A percentile compares a stretch with the other conserved stretches of the same genome.
Conservation (phyloP, 225 moss, liverwort and hornwort species). For the Straminergon stramineum region DNA sequence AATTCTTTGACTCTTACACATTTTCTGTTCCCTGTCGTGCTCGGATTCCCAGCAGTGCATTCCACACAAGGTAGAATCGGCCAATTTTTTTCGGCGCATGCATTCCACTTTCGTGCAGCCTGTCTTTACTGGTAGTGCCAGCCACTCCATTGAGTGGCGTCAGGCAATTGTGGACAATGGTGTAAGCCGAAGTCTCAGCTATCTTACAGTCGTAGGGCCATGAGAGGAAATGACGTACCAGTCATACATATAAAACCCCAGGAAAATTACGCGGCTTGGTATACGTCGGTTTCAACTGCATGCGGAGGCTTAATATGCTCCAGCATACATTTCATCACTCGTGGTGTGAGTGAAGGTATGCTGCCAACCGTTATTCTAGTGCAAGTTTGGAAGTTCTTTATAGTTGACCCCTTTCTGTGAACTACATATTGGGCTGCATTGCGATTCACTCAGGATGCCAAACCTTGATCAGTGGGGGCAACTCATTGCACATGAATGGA, state of each 20-base stretch:
- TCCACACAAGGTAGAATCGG: background rate
- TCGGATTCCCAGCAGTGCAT: background rate
- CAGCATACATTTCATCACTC: background rate
- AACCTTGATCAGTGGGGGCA: background rate
- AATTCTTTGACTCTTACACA: background rate
- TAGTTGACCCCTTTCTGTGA: background rate
- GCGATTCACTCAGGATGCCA: background rate
- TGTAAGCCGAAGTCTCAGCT: background rate
- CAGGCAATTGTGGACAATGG: background rate
- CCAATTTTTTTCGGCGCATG: background rate
- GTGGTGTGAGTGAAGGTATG: background rate
- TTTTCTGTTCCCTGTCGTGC: background rate
- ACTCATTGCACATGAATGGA: background rate
- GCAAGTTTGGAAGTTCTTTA: background rate
- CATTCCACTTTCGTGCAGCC: background rate
- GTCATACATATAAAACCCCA: background rate
- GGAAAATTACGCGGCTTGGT: background rate
- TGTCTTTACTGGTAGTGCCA: background rate
- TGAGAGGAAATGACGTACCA: background rate
- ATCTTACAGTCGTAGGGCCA: background rate
- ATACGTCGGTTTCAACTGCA: background rate
- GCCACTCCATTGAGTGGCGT: too few relatives aligned
- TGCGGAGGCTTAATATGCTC: background rate
- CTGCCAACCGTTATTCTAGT: too few relatives aligned
- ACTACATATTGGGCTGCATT: background rate